A percentile compares a stretch with the other conserved stretches of the same genome.
Conservation (phyloP, 805 yeast genomes). For the Kodamaea jinghongensis region DNA sequence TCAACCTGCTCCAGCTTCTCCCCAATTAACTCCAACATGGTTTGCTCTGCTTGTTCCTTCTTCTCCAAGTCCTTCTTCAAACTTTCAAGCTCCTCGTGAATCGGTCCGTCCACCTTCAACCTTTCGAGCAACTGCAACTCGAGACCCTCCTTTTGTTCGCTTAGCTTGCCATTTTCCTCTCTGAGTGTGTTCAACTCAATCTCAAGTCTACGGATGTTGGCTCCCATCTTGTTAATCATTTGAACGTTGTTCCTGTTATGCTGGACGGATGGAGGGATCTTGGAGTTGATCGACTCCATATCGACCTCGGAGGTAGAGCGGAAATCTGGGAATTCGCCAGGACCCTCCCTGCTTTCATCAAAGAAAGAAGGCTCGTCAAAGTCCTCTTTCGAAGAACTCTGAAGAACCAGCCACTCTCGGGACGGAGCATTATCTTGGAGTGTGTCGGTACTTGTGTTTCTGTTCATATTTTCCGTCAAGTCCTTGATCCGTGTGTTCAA, state of each 20-base stretch:
- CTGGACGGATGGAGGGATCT: constrained; percentile 1
- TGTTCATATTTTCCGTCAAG: constrained; percentile 20
- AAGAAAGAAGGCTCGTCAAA: constrained; percentile 12
- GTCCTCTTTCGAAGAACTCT: neutral
- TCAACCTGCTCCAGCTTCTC: constrained; percentile 84
- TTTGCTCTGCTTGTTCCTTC: constrained; percentile 42
- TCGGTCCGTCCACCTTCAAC: constrained; percentile 23
- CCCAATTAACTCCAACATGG: constrained; percentile 70
- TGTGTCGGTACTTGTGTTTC: constrained; percentile 1
- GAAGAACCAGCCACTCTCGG: too few relatives aligned
- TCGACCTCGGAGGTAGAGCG: constrained; percentile 1
- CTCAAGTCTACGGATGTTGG: constrained; percentile 76
- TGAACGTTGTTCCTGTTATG: constrained; percentile 43
- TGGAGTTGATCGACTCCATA: constrained; percentile 11
- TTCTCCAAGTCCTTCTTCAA: constrained; percentile 32
- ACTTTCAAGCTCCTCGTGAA: constrained; percentile 25
- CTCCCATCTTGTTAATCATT: constrained; percentile 68
- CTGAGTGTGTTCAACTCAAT: constrained; percentile 65
- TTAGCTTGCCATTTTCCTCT: constrained; percentile 58
- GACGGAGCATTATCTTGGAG: neutral
- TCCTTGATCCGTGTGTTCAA: constrained; percentile 25
- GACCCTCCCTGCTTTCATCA: constrained; percentile 10
- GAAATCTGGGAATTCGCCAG: constrained; percentile 6
- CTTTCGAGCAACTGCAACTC: constrained; percentile 63
- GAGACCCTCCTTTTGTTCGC: constrained; percentile 59